Percentiles rank a stretch among this genome's conserved stretches.
phyloP scores from a whole-genome alignment of 2,329 filamentous ascomycete genomes.

The Colletotrichum caudatum region DNA sequence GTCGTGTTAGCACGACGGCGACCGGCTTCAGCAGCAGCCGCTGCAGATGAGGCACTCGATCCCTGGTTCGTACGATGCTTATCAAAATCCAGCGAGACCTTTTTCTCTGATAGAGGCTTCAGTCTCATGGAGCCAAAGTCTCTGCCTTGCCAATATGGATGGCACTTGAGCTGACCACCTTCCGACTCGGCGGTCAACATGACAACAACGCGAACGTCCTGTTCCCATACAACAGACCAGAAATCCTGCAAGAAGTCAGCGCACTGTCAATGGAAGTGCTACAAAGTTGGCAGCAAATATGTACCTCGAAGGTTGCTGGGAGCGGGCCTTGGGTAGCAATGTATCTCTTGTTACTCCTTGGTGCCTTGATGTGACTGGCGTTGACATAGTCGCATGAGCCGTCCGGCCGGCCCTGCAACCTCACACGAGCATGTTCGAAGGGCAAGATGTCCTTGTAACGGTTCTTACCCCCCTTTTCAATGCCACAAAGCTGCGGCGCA shows the following conservation, averaged over 20 bases:
- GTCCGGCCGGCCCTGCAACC: conserved; percentile 73
- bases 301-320: conserved; percentile 89
- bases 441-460: conserved; percentile 98
- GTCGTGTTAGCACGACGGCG: conserved; percentile 50
- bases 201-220: conserved; percentile 93
- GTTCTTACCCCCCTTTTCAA: conserved; percentile 96
- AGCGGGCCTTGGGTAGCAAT: conserved; percentile 96
- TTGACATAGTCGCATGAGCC: conserved; percentile 94
- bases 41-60: conserved; percentile 39
- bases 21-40: conserved; percentile 34
- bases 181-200: conserved; percentile 97
- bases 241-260: conserved; percentile 75
- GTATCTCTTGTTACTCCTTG: conserved; percentile 88
- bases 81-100: conserved; percentile 80
- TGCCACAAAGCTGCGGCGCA: conserved; percentile 78
- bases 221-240: conserved; percentile 97
- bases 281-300: conserved; percentile 47
- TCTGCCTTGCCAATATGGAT: conserved; percentile 88
- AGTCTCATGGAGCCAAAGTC: conserved; percentile 84
- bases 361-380: conserved; percentile 85
- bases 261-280: neutral
- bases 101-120: conserved; percentile 83
- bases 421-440: conserved; percentile 93
- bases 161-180: conserved; percentile 93
- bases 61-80: conserved; percentile 55